A percentile compares a stretch with the other conserved stretches of the same genome.
Evolutionary conservation across 1,139 yeast species (phyloP).

Genomic region (Yamadazyma trypodendri): DNA sequence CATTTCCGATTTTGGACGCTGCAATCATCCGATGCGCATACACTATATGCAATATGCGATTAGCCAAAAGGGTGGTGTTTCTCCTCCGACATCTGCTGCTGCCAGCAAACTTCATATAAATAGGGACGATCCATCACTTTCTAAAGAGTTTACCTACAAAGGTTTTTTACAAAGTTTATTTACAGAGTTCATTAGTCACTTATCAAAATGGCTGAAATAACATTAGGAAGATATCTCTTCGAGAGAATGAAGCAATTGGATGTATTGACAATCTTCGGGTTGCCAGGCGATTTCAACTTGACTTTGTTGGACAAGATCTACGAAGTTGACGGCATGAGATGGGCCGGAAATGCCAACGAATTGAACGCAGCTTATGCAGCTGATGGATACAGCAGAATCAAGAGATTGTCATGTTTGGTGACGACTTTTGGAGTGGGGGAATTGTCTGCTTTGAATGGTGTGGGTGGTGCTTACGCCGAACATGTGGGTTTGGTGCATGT

Average conservation of each 20-base stretch:
- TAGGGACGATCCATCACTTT: no score
- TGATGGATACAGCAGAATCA: conserved; percentile 42
- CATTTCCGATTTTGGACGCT: background rate
- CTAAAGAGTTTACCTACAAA: no score
- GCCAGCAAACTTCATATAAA: background rate
- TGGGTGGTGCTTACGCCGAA: conserved; percentile 44
- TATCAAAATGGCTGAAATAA: conserved; percentile 33
- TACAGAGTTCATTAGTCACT: no score
- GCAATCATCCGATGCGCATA: background rate
- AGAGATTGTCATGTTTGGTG: conserved; percentile 36
- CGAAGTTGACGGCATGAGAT: conserved; percentile 36
- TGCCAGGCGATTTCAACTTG: conserved; percentile 44
- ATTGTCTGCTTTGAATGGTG: conserved; percentile 39
- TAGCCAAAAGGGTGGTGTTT: background rate
- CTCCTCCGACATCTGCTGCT: background rate
- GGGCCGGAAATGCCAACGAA: conserved; percentile 47
- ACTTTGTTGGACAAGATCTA: conserved; percentile 37
- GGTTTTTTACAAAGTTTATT: no score
- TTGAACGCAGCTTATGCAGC: conserved; percentile 46
- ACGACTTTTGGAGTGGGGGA: conserved; percentile 47
- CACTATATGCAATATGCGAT: background rate
- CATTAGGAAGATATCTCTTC: conserved; percentile 44
- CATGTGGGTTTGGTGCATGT: conserved; percentile 42
- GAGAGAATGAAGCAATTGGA: conserved; percentile 43
- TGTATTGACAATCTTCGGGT: conserved; percentile 41